Evolutionary conservation across 768 basidiomycete species (phyloP).

Genomic region (Boletus reticulatus): DNA sequence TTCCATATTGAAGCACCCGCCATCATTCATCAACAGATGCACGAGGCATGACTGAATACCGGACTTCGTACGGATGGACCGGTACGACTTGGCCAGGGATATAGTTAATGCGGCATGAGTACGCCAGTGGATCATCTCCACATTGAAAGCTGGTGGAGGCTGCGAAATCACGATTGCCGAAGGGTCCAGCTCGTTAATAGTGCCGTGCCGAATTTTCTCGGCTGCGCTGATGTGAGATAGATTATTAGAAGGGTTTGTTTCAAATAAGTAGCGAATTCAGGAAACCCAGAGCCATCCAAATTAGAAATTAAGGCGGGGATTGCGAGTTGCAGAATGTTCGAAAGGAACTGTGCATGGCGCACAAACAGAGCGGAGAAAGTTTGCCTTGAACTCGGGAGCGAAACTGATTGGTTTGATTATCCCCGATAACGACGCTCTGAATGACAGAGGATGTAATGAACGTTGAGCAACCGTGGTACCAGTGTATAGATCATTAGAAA

Average conservation of each 20-base stretch:
- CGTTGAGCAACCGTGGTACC: not conserved
- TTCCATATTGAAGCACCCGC: conserved; percentile 17
- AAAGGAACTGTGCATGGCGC: conserved; percentile 1
- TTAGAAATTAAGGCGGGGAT: not conserved
- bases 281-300: conserved; percentile 2
- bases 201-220: not conserved
- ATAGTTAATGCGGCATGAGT: conserved; percentile 5
- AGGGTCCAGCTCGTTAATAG: not conserved
- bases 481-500: conserved; percentile 1
- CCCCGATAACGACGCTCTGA: not conserved
- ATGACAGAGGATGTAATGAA: conserved; percentile 8
- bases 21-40: conserved; percentile 17
- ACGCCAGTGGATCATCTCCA: not conserved
- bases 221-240: conserved; percentile 1
- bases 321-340: conserved; percentile 2
- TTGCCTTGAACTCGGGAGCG: conserved; percentile 1
- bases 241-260: not conserved
- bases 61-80: conserved; percentile 1
- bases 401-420: not conserved
- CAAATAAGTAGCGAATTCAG: conserved; percentile 1
- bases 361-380: not conserved
- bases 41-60: conserved; percentile 23
- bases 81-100: conserved; percentile 1
- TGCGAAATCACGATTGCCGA: not conserved
- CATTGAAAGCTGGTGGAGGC: not conserved